These are phyloP conservation scores for Rhamnella rubrinervis DNA, from an alignment of 331 rosid species.

Conservation along the genomic window DNA sequence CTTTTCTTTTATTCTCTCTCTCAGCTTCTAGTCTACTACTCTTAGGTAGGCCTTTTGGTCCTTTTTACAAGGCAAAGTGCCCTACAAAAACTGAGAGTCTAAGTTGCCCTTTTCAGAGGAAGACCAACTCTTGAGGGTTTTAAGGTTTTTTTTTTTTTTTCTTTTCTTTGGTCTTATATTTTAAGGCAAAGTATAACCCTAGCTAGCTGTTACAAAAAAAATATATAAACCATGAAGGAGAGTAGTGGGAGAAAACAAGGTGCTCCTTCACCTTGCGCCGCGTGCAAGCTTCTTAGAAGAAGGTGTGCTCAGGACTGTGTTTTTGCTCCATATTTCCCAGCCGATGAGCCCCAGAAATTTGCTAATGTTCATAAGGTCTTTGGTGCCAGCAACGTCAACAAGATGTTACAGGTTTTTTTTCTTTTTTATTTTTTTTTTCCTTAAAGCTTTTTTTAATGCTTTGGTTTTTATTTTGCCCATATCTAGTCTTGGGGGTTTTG, in stretches of 20 bases:
- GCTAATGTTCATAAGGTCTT: slow-evolving; percentile 85
- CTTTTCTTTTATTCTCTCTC: neutral
- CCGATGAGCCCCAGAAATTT: slow-evolving; percentile 80
- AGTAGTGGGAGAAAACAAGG: slow-evolving; percentile 56
- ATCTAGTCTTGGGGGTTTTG: neutral
- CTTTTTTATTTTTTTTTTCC: too few relatives aligned
- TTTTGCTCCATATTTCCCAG: slow-evolving; percentile 84
- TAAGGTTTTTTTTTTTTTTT: too few relatives aligned
- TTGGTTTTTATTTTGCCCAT: neutral
- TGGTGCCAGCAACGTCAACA: slow-evolving; percentile 91
- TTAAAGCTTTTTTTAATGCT: too few relatives aligned
- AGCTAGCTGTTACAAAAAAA: neutral
- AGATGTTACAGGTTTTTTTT: slow-evolving; percentile 74
- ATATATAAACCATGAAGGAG: slow-evolving; percentile 41
- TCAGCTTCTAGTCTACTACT: neutral
- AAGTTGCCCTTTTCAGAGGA: neutral
- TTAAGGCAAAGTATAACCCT: neutral
- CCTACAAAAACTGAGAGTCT: slow-evolving; percentile 1
- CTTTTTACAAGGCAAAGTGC: slow-evolving; percentile 12
- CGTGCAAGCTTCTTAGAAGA: slow-evolving; percentile 78
- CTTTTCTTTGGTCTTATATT: neutral
- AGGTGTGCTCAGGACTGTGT: slow-evolving; percentile 76
- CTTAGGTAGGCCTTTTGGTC: slow-evolving; percentile 12
- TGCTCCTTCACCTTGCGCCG: slow-evolving; percentile 81
- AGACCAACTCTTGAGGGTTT: neutral